These are phyloP conservation scores for Fusarium duplospermum DNA, from an alignment of 2,329 filamentous ascomycete species.

Conservation along the genomic window DNA sequence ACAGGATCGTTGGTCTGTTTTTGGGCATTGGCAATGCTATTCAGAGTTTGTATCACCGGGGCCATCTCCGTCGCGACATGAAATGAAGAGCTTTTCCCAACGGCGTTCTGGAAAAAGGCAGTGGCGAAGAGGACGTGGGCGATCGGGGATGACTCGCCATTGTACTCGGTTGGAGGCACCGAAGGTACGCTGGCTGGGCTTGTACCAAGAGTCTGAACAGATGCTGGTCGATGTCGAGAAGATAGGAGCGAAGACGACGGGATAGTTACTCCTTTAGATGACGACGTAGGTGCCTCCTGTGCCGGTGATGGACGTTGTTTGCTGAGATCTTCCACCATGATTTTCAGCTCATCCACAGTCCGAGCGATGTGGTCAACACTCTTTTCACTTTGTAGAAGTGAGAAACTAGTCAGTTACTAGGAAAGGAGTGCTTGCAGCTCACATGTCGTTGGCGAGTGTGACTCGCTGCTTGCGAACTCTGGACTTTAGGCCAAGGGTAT, in stretches of 20 bases:
- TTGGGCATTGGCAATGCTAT: neutral
- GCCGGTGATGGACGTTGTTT: neutral
- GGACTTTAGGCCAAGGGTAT: conserved; percentile 1
- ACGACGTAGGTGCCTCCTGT: neutral
- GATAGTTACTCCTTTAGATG: neutral
- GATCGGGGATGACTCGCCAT: neutral
- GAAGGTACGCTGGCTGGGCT: neutral
- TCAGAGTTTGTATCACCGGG: neutral
- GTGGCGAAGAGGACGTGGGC: conserved; percentile 39
- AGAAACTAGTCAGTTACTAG: neutral
- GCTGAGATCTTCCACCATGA: neutral
- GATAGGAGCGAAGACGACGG: neutral
- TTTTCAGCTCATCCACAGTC: neutral
- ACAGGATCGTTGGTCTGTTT: neutral
- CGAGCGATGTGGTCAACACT: neutral
- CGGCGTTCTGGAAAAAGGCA: conserved; percentile 36
- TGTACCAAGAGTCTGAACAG: neutral
- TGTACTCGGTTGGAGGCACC: neutral
- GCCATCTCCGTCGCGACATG: conserved; percentile 37
- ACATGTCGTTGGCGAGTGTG: neutral
- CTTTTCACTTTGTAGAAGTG: neutral
- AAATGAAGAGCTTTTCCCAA: conserved; percentile 22
- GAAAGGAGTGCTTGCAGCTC: neutral
- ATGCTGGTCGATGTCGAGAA: neutral
- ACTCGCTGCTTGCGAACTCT: neutral